Evolutionary conservation across 306 rosid species (phyloP).

Genomic region (Ormosia semicastrata): DNA sequence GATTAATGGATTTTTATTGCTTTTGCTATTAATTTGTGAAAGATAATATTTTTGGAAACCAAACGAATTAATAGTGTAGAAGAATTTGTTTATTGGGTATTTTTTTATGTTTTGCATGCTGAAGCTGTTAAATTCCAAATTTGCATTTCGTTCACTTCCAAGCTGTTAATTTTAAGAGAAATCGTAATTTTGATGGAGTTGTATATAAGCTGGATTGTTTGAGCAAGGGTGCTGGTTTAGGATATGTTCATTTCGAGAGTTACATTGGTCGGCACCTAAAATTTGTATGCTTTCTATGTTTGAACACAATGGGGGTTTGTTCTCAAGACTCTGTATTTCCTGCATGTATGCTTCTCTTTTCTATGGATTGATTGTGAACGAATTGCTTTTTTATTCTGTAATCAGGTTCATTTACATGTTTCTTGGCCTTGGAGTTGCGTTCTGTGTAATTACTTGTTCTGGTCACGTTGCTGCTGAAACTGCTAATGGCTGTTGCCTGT

Average conservation of each 20-base stretch:
- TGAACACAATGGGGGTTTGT: not conserved
- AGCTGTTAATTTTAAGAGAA: not conserved
- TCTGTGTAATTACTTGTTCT: constrained; percentile 68
- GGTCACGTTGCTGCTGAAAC: constrained; percentile 86
- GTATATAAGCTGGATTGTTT: not conserved
- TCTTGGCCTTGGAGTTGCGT: constrained; percentile 64
- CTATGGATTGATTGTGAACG: not conserved
- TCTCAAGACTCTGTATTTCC: not conserved
- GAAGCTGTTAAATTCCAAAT: constrained; percentile 2
- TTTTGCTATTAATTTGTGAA: not conserved
- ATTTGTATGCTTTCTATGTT: not conserved
- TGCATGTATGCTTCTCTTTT: not conserved
- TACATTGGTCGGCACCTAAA: not conserved
- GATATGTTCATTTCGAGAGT: not conserved
- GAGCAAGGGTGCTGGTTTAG: not conserved
- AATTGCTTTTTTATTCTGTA: not conserved
- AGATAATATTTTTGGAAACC: not conserved
- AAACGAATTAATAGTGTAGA: not conserved
- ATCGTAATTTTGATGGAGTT: not conserved
- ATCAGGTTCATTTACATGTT: constrained; percentile 79
- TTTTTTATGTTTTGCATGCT: not conserved
- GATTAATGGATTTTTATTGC: not conserved
- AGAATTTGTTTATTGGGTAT: not conserved
- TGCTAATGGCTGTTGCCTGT: constrained; percentile 78
- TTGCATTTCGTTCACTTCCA: not conserved